A percentile compares a stretch with the other conserved stretches of the same genome.
These are phyloP conservation scores for Ilyonectria mors-panacis DNA, from an alignment of 2,329 filamentous ascomycete species.

Conservation along the genomic window DNA sequence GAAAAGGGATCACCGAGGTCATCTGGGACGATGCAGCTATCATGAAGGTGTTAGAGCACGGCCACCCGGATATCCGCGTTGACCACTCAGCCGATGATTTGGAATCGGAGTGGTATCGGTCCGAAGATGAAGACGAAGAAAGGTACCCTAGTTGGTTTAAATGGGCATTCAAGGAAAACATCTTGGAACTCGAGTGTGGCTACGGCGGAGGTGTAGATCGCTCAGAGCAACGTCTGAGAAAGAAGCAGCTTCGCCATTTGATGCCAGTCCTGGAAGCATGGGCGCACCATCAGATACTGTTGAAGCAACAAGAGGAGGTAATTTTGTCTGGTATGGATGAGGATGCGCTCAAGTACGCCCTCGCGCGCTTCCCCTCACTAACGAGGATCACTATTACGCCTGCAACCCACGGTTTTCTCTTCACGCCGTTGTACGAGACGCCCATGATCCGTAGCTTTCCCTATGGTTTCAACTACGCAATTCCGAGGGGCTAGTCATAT, in stretches of 20 bases:
- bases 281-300: constrained; percentile 51
- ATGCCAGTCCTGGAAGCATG: constrained; percentile 33
- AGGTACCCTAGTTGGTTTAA: not conserved
- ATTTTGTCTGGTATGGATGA: constrained; percentile 48
- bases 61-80: not conserved
- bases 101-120: not conserved
- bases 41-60: not conserved
- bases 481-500: constrained; percentile 44
- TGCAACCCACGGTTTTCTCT: constrained; percentile 55
- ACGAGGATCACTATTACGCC: constrained; percentile 57
- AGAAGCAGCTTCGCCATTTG: too few relatives aligned
- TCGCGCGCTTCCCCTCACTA: constrained; percentile 54
- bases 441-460: constrained; percentile 60
- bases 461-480: constrained; percentile 56
- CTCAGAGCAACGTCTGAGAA: not conserved
- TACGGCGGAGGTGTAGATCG: not conserved
- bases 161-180: not conserved
- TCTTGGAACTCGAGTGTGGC: not conserved
- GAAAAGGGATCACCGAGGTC: constrained; percentile 53
- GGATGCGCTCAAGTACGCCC: constrained; percentile 51
- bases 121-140: not conserved
- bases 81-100: too few relatives aligned
- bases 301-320: constrained; percentile 51
- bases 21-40: constrained; percentile 55
- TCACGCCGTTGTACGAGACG: constrained; percentile 56